Percentiles rank a stretch among this genome's conserved stretches.
Evolutionary conservation across 2,329 filamentous ascomycete genomes (phyloP).

Genomic region (Sarocladiaceae sp.): DNA sequence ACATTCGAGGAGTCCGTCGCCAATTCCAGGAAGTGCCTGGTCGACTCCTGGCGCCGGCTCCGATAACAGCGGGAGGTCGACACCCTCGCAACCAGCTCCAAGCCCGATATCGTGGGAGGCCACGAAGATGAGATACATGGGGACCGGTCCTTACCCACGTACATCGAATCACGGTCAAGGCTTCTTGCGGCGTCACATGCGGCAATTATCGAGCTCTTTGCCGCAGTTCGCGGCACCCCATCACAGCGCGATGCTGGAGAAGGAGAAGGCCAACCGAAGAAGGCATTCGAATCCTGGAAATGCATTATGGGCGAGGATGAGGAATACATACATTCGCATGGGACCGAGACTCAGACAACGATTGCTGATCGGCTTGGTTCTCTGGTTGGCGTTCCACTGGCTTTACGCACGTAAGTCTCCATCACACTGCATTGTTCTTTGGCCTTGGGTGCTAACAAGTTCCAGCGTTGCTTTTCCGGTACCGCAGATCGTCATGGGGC

Average conservation of each 20-base stretch:
- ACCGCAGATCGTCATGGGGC: constrained; percentile 64
- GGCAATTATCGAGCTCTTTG: constrained; percentile 70
- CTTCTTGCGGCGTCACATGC: constrained; percentile 81
- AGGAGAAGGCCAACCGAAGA: constrained; percentile 57
- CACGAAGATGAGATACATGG: constrained; percentile 68
- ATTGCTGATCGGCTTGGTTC: constrained; percentile 41
- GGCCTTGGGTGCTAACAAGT: constrained; percentile 1
- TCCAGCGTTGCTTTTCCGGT: constrained; percentile 50
- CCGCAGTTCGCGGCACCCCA: constrained; percentile 58
- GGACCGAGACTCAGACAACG: constrained; percentile 61
- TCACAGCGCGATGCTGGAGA: constrained; percentile 56
- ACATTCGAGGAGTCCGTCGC: constrained; percentile 81
- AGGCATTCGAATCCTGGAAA: background rate
- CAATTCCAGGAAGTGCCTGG: constrained; percentile 80
- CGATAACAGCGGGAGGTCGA: constrained; percentile 59
- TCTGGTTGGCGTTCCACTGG: background rate
- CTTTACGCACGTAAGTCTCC: constrained; percentile 17
- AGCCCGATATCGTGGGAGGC: constrained; percentile 71
- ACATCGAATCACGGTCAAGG: constrained; percentile 77
- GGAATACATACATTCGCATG: constrained; percentile 41
- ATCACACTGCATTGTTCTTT: background rate
- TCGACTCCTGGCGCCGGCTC: constrained; percentile 73
- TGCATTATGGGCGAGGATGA: constrained; percentile 41
- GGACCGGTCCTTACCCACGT: constrained; percentile 67
- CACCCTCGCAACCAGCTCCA: constrained; percentile 54